Conservation (phyloP, 2,329 filamentous ascomycete species). For the Pseudogymnoascus destructans region DNA sequence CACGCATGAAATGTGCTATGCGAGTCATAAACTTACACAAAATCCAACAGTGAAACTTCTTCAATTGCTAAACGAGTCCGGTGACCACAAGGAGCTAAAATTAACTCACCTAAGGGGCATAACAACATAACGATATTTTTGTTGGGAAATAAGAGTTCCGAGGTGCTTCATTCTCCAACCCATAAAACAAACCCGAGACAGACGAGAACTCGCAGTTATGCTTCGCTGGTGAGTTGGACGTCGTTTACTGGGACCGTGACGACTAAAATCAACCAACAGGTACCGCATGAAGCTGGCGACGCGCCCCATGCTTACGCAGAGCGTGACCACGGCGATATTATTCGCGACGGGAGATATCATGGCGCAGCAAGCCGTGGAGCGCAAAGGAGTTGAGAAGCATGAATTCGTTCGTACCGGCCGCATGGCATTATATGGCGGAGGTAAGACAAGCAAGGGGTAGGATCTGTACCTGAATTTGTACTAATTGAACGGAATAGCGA, state of each 20-base stretch:
- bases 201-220: background rate
- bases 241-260: background rate
- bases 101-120: conserved; percentile 3
- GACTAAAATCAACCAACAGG: conserved; percentile 35
- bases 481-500: conserved; percentile 29
- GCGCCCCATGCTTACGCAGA: conserved; percentile 79
- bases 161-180: background rate
- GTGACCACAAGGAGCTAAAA: conserved; percentile 6
- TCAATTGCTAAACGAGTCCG: conserved; percentile 2
- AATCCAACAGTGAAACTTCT: conserved; percentile 4
- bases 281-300: conserved; percentile 74
- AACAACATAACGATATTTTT: conserved; percentile 2
- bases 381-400: conserved; percentile 63
- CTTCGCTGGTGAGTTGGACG: conserved; percentile 1
- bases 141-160: background rate
- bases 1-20: conserved; percentile 6
- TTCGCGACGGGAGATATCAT: conserved; percentile 87
- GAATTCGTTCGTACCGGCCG: conserved; percentile 58
- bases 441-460: conserved; percentile 33
- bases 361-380: conserved; percentile 84
- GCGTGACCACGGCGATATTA: conserved; percentile 77
- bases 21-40: conserved; percentile 7
- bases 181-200: background rate
- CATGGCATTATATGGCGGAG: conserved; percentile 69
- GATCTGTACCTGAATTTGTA: background rate